Base-by-base conservation (phyloP, 495 filamentous ascomycete species). In the Lophiostoma macrostomum region DNA sequence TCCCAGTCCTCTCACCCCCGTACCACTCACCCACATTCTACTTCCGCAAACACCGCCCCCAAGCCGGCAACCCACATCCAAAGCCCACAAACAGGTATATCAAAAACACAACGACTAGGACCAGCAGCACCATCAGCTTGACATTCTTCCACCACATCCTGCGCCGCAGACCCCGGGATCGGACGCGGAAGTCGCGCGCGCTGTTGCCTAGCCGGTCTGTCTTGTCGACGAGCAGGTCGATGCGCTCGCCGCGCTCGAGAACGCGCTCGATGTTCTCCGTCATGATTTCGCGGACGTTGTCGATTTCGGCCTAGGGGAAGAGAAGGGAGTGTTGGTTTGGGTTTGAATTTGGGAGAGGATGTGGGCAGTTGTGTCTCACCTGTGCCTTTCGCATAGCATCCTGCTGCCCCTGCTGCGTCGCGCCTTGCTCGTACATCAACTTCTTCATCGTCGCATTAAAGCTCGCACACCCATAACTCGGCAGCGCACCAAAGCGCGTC, bases 101-200 rank as follows among this genome's bases (percentile, higher is more conserved):
- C 72, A 99, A 80, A 70, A 99, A 86, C 12, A 90, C 69, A 29
- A 94, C 68, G 34, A 97, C 93, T 39, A 96, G 61, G 1, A 76
- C 80, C 60, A 99, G 69, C 63, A 99, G 67, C 29, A 81, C 82
- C 90, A 97, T 96, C 65, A 75, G 53, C 58, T 94, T 93, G 16
- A 91, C 78, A 73, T 98, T 98, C 84, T 98, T 98, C 91, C 91
- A 99, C 93, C 93, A 99, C 94, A 97, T 97, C 64, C 81, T 75
- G 69, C 93, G 76, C 74, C 91, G 86, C 68, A 99, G 67, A 0
- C 88, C 88, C 22, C 87, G 75, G 64, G 85, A 90, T 56, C 90
- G 73, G n/a, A 95, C 80, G 43, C 90, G 71, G 67, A 96, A 96
- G 72, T 96, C 91, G 65, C 85, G 77, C 51, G 91, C 89, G 67